These are phyloP conservation scores for Cladosporium colombiae DNA, from an alignment of 2,329 filamentous ascomycete species.

Conservation along the genomic window DNA sequence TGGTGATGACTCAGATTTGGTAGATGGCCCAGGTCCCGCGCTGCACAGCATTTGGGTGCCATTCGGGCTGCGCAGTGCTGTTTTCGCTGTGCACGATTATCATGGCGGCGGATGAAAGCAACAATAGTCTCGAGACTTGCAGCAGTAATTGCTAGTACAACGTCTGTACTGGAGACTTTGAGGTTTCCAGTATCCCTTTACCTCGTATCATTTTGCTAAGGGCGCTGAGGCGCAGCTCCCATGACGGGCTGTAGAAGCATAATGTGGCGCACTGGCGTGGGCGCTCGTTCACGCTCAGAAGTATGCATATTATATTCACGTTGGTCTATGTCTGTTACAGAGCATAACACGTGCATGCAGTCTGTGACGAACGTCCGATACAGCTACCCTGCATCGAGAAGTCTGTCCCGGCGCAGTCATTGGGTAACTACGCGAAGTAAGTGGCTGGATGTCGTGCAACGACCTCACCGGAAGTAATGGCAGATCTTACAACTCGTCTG, in stretches of 20 bases:
- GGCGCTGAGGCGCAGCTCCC: background rate
- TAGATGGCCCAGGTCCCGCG: background rate
- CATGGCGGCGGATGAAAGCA: background rate
- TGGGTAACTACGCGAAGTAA: background rate
- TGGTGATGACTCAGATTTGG: background rate
- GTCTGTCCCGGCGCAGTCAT: background rate
- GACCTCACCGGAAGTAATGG: background rate
- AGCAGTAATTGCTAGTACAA: background rate
- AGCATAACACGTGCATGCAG: background rate
- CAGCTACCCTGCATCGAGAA: too few relatives aligned
- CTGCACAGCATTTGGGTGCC: background rate
- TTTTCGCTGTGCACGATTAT: conserved; percentile 5
- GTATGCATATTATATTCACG: background rate
- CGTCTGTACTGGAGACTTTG: background rate
- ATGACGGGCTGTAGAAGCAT: background rate
- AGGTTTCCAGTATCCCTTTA: background rate
- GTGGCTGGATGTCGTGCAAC: conserved; percentile 3
- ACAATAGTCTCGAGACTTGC: background rate
- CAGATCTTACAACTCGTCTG: background rate
- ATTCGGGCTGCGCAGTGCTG: background rate
- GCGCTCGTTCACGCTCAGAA: background rate
- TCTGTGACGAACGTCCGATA: background rate
- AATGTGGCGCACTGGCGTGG: background rate
- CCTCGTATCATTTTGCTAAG: background rate
- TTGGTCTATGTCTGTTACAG: background rate